Base-by-base conservation (phyloP, 1,284 basidiomycete genomes). In the Gomphus sp. region DNA sequence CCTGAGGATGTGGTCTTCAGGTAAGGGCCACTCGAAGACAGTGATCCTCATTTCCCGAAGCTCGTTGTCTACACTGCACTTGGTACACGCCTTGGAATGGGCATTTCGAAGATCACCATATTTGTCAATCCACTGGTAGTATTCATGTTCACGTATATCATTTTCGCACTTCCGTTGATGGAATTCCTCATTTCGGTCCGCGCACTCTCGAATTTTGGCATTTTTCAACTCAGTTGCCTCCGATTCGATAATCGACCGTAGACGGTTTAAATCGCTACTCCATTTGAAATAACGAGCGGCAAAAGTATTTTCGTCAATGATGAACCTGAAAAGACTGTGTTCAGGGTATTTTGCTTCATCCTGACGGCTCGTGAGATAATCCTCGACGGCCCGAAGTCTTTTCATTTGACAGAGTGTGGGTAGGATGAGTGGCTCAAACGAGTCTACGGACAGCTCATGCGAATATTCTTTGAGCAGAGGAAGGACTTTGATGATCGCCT, bases 1-100 rank as follows among this genome's bases (percentile, higher is more conserved):
- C 0, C 70, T 71, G 0, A 57, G 33, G 1, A 67, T 43, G 2
- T 33, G 2, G 9, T 66, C 50, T 0, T 59, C 37, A 0, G 80
- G 78, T 36, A 82, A 64, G 0, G 79, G 80, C 80, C 78, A 80
- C 54, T 82, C 80, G 49, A 77, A 67, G 3, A 77, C 63, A 0
- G 47, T 2, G 43, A 82, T 79, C 0, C 44, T 10, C 64, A 80
- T 63, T 0, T 8, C 41, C 0, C 22, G 33, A 0, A 67, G 65
- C 48, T 66, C 12, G 1, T 47, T 37, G 39, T 70, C 57, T 3
- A 72, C 61, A 1, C 2, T 1, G 58, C 80, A 81, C 55, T 69
- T 76, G 0, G 0, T 8, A 59, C 75, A 74, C 0, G 18, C 8
- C 0, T 36, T 28, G 3, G 34, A 9, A 39, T 59, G 53, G n/a